These are phyloP conservation scores for Hyaloscypha variabilis DNA, from an alignment of 495 filamentous ascomycete species.

Conservation along the genomic window DNA sequence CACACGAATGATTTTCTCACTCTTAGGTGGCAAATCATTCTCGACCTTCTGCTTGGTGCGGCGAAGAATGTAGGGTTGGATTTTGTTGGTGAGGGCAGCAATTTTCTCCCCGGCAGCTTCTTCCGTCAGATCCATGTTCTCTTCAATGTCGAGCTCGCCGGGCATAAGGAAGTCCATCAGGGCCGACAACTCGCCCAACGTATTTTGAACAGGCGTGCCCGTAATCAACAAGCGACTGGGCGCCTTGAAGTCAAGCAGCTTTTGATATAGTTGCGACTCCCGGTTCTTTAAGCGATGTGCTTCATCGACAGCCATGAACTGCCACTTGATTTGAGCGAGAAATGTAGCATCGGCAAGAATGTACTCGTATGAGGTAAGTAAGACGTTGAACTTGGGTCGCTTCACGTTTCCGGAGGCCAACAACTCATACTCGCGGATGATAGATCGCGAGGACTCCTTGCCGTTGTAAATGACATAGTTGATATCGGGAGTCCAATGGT, in stretches of 20 bases:
- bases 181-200: constrained; percentile 85
- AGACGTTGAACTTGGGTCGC: constrained; percentile 89
- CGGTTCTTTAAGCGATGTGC: constrained; percentile 96
- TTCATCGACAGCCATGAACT: constrained; percentile 94
- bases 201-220: constrained; percentile 97
- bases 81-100: constrained; percentile 42
- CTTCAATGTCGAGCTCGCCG: constrained; percentile 82
- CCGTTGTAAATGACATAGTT: constrained; percentile 98
- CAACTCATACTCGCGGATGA: constrained; percentile 86
- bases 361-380: constrained; percentile 96
- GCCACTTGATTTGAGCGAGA: constrained; percentile 85
- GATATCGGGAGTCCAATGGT: constrained; percentile 91
- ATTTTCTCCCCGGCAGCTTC: constrained; percentile 67
- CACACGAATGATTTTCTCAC: constrained; percentile 97
- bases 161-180: constrained; percentile 96
- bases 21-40: constrained; percentile 93
- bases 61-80: constrained; percentile 91
- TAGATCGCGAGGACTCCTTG: constrained; percentile 75
- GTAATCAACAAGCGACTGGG: constrained; percentile 91
- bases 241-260: constrained; percentile 80
- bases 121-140: constrained; percentile 80
- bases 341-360: constrained; percentile 79
- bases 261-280: constrained; percentile 87
- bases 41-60: constrained; percentile 97
- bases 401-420: constrained; percentile 80